Evolutionary conservation across 2,329 filamentous ascomycete genomes (phyloP).

Genomic region (Colletotrichum incanum): DNA sequence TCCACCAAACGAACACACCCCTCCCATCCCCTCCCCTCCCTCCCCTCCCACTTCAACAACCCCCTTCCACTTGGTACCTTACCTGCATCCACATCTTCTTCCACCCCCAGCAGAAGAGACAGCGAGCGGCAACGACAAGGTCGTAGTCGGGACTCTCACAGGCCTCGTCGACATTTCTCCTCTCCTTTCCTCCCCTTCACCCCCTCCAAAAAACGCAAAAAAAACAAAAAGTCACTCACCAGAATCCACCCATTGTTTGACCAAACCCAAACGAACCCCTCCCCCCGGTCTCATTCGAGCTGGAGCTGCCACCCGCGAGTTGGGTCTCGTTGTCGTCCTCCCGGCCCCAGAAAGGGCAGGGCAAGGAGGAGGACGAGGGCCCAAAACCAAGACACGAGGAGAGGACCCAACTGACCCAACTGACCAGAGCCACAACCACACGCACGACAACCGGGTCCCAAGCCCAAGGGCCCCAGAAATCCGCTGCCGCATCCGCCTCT

Average conservation of each 20-base stretch:
- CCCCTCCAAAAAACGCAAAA: background rate
- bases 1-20: conserved; percentile 22
- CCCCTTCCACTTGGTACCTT: conserved; percentile 17
- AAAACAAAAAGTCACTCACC: conserved; percentile 3
- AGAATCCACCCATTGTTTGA: conserved; percentile 18
- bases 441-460: conserved; percentile 12
- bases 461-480: conserved; percentile 19
- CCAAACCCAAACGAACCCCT: conserved; percentile 10
- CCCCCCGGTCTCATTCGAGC: conserved; percentile 17
- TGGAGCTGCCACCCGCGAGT: conserved; percentile 33
- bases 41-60: background rate
- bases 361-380: conserved; percentile 15
- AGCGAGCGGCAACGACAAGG: background rate
- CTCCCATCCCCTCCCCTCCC: conserved; percentile 10
- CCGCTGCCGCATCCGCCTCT: conserved; percentile 3
- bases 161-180: background rate
- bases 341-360: conserved; percentile 36
- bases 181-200: conserved; percentile 6
- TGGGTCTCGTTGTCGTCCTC: conserved; percentile 37
- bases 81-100: conserved; percentile 10
- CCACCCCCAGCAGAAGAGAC: conserved; percentile 3
- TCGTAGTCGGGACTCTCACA: background rate
- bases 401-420: conserved; percentile 29
- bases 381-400: conserved; percentile 29
- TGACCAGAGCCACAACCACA: conserved; percentile 15